Percentiles rank a stretch among this genome's conserved stretches.
phyloP scores from a whole-genome alignment of 177 flowering plant genomes.

The Vitis hybrid region DNA sequence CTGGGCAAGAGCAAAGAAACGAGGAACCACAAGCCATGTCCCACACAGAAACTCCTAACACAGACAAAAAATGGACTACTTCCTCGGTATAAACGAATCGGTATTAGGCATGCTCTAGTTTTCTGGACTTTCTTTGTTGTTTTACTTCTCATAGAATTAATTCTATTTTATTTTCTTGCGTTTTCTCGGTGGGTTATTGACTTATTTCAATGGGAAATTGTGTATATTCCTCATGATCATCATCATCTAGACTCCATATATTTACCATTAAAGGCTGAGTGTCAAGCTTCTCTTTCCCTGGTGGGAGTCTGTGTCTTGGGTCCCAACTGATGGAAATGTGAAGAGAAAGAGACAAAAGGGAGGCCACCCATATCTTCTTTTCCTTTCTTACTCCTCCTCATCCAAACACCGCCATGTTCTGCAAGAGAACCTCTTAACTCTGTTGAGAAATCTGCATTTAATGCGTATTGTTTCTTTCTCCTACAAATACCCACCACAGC shows the following conservation, averaged over 20 bases:
- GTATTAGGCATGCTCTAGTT: background rate
- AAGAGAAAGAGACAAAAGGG: constrained; percentile 16
- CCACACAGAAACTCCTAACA: background rate
- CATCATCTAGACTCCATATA: constrained; percentile 5
- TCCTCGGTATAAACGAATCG: constrained; percentile 12
- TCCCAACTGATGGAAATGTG: constrained; percentile 17
- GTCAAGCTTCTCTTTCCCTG: constrained; percentile 8
- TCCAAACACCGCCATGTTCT: constrained; percentile 36
- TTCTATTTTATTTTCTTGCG: background rate
- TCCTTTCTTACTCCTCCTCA: constrained; percentile 14
- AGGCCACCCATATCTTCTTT: constrained; percentile 30
- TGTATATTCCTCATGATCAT: constrained; percentile 10
- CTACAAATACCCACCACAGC: background rate
- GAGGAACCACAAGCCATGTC: constrained; percentile 18
- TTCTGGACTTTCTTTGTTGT: background rate
- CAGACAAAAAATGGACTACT: constrained; percentile 15
- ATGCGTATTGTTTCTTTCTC: constrained; percentile 11
- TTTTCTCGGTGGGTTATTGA: background rate
- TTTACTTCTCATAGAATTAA: background rate
- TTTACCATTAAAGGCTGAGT: background rate
- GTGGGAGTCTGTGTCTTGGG: constrained; percentile 10
- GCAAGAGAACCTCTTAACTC: constrained; percentile 1
- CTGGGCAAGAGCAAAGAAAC: constrained; percentile 1
- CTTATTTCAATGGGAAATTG: background rate
- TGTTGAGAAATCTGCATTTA: constrained; percentile 18